These are phyloP conservation scores for Cyphellophora attinorum DNA, from an alignment of 2,329 filamentous ascomycete species.

Conservation along the genomic window DNA sequence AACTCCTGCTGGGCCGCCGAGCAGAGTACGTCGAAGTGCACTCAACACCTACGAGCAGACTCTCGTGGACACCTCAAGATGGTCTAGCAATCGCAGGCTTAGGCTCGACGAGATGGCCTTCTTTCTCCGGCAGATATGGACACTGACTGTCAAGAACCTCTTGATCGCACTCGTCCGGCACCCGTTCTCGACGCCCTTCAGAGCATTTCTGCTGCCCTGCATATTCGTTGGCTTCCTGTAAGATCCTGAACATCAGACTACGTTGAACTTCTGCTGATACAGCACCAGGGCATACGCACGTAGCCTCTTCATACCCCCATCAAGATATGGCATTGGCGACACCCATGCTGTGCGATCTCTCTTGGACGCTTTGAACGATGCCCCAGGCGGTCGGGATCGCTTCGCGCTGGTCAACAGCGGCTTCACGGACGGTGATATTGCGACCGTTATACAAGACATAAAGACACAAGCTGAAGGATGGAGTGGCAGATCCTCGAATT, in stretches of 20 bases:
- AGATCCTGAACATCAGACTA: conserved; percentile 2
- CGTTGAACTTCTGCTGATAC: conserved; percentile 20
- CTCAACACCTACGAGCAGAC: too few species aligned
- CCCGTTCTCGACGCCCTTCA: conserved; percentile 43
- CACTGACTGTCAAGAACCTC: conserved; percentile 49
- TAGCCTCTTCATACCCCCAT: conserved; percentile 73
- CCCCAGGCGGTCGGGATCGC: conserved; percentile 52
- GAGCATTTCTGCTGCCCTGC: conserved; percentile 48
- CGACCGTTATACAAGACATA: conserved; percentile 57
- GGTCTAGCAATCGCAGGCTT: too few species aligned
- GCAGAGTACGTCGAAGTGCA: too few species aligned
- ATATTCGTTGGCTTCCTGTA: conserved; percentile 41
- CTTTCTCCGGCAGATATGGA: conserved; percentile 44
- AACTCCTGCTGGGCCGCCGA: too few species aligned
- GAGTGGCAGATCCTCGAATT: conserved; percentile 49
- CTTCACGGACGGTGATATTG: conserved; percentile 58
- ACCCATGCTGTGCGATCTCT: conserved; percentile 55
- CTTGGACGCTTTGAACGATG: conserved; percentile 50
- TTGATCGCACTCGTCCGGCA: conserved; percentile 45
- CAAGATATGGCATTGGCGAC: conserved; percentile 62
- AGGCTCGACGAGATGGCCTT: conserved; percentile 23
- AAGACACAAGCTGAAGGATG: conserved; percentile 46
- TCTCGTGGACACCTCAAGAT: too few species aligned
- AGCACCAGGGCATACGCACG: conserved; percentile 57
- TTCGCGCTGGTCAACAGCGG: conserved; percentile 74